Base-by-base conservation (phyloP, 768 basidiomycete genomes). In the Chalciporus pseudorubinellus region DNA sequence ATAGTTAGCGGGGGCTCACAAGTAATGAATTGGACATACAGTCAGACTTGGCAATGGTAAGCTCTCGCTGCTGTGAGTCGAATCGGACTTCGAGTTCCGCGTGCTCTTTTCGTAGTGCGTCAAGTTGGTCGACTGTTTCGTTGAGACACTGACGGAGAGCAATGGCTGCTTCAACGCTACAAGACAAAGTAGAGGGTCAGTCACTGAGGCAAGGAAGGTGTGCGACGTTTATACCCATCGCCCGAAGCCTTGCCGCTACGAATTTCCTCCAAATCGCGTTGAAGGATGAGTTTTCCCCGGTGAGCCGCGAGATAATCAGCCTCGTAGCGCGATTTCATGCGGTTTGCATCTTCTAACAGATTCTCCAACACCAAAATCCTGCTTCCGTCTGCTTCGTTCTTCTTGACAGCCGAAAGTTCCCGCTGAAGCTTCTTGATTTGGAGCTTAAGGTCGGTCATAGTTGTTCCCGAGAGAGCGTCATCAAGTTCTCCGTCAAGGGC, bases 401-500 rank as follows among this genome's bases (percentile, higher is more conserved):
- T 84, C 67, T 77, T 77, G 28, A 87, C 78, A 6, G 82, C 79
- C 44, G 86, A 84, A 28, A 98, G 75, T 64, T 98, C 92, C 21
- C 92, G 74, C 65, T 89, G 75, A 24, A 98, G 77, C 53, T 82
- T 85, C 53, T 86, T 82, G 44, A 98, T 82, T 63, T 91, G 87
- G 24, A 98, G 75, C 65, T 95, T 97, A 55, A 98, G 74, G 64
- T 93, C 92, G 1, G 93, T 98, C 83, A 86, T 94, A 11, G 88
- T 92, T 42, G 84, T 89, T 21, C 91, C 90, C 22, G 81, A 68
- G 39, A 92, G 77, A 0, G 91, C 91, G 57, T 93, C 84, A 52
- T 93, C 90, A n/a, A 97, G 74, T 70, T 95, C 94, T 22, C 85
- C 84, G 36, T 84, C 89, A 2, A 95, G 77, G 14, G 84, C 90